Evolutionary conservation across 2,329 filamentous ascomycete species (phyloP), one percentile per base, ranked within the genome.

Genomic region (Knufia fluminis): DNA sequence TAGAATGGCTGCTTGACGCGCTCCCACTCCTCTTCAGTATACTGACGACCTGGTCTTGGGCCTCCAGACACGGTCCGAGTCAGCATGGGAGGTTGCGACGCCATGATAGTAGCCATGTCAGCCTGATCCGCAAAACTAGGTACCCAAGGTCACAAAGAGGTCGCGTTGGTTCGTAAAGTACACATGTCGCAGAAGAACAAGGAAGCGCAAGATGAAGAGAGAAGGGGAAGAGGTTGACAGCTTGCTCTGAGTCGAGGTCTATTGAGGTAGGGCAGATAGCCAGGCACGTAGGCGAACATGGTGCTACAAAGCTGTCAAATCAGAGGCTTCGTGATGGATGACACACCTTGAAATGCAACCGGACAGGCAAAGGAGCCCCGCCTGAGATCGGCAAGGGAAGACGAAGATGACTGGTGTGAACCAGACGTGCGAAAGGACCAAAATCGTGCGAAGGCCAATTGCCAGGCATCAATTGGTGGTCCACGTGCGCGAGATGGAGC

Each of bases 11-110:
- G 54, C 44, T 53, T 54, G 17, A 57, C 52, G 2, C 40, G 48
- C 12, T 59, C 53, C 57, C 57, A 59, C 16, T 59, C 57, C n/a
- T 55, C 46, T 12, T 59, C 57, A 6, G 57, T 56, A 48, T 57
- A 56, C 28, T 53, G 50, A 16, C 45, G 45, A 31, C 45, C 45
- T 22, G 20, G n/a, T 14, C 35, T 38, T 8, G 45, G 35, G 33
- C 20, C 20, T 39, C 23, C 19, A 2, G 35, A 38, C 22, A 40
- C 33, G 3, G 20, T 36, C 6, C 33, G 33, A 36, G n/a, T 4
- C n/a, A 36, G n/a, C 4, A n/a, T 8, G 4, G 33, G 9, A 8
- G 33, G 9, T 16, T 36, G 33, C 33, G 33, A 36, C 33, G 6
- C n/a, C 7, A 16, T 36, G 16, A n/a, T 36, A 14, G 33, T 36